A percentile compares a stretch with the other conserved stretches of the same genome.
These are phyloP conservation scores for Irpex sp. DNA, from an alignment of 1,284 basidiomycete genomes.

Conservation along the genomic window DNA sequence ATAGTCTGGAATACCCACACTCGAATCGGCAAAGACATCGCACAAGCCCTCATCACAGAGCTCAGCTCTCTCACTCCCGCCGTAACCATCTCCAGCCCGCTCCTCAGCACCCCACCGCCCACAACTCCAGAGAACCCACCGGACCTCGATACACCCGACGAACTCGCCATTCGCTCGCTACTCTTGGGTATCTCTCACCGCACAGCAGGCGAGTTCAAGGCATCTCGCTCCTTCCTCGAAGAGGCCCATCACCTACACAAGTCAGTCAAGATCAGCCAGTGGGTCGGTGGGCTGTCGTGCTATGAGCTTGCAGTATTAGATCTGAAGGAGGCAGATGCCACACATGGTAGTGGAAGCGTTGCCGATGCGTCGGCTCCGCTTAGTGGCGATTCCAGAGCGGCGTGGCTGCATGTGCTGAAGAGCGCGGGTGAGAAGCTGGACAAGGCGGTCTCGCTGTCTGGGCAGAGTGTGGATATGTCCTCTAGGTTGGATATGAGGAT, in stretches of 20 bases:
- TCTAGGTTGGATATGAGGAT: constrained; percentile 65
- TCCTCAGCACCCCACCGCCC: constrained; percentile 18
- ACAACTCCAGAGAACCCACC: constrained; percentile 5
- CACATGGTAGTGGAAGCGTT: constrained; percentile 10
- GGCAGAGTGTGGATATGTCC: constrained; percentile 54
- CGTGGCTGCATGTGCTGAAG: constrained; percentile 46
- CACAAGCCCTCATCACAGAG: constrained; percentile 50
- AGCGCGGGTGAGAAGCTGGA: constrained; percentile 46
- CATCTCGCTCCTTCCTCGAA: constrained; percentile 42
- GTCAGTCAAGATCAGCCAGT: constrained; percentile 45
- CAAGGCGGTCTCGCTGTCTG: constrained; percentile 42
- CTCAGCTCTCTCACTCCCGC: constrained; percentile 42
- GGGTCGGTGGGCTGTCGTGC: constrained; percentile 58
- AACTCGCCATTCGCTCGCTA: constrained; percentile 61
- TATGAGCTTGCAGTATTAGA: constrained; percentile 67
- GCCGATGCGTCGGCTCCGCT: constrained; percentile 12
- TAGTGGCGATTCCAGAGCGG: constrained; percentile 19
- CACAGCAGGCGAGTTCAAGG: constrained; percentile 40
- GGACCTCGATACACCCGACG: constrained; percentile 64
- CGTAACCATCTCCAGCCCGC: constrained; percentile 31
- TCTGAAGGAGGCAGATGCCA: constrained; percentile 46
- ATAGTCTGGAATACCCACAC: constrained; percentile 71
- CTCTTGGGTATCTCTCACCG: constrained; percentile 64
- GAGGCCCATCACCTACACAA: constrained; percentile 42
- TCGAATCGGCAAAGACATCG: constrained; percentile 46